phyloP scores from a whole-genome alignment of 139 green algal genomes.

The Chlamydomonas sp. region DNA sequence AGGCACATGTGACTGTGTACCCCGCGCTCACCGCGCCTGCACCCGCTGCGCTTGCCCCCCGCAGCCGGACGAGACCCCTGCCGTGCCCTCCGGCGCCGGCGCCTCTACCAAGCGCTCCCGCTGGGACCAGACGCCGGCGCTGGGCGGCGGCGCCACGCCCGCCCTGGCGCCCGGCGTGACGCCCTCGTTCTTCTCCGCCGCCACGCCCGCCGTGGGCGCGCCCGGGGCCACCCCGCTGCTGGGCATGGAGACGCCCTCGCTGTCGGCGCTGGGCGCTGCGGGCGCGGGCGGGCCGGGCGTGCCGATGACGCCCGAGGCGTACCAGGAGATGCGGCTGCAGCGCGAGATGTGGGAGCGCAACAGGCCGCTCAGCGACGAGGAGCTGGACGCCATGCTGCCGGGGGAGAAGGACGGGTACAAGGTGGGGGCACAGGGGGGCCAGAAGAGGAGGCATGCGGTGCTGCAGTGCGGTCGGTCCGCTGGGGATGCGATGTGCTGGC shows the following conservation, averaged over 20 bases:
- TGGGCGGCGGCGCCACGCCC: constrained; percentile 46
- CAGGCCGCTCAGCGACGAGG: constrained; percentile 90
- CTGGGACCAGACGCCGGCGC: constrained; percentile 90
- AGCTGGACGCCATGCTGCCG: constrained; percentile 96
- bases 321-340: constrained; percentile 65
- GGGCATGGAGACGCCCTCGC: constrained; percentile 77
- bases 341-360: constrained; percentile 96
- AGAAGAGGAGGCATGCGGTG: not conserved
- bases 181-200: constrained; percentile 65
- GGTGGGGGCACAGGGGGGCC: not conserved
- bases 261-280: constrained; percentile 4
- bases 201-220: constrained; percentile 71
- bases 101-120: constrained; percentile 65
- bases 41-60: not conserved
- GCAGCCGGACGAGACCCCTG: constrained; percentile 53
- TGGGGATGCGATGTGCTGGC: too few relatives aligned
- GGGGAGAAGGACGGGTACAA: constrained; percentile 68
- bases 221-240: constrained; percentile 29
- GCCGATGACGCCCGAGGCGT: constrained; percentile 66
- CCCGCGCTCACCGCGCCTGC: constrained; percentile 11
- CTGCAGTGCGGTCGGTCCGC: too few relatives aligned
- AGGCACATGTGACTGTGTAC: constrained; percentile 1
- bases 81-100: constrained; percentile 39
- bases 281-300: constrained; percentile 1
- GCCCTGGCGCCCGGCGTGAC: constrained; percentile 54